phyloP scores from a whole-genome alignment of 192 early-diverging fungal genomes.

The Physocladia obscura region DNA sequence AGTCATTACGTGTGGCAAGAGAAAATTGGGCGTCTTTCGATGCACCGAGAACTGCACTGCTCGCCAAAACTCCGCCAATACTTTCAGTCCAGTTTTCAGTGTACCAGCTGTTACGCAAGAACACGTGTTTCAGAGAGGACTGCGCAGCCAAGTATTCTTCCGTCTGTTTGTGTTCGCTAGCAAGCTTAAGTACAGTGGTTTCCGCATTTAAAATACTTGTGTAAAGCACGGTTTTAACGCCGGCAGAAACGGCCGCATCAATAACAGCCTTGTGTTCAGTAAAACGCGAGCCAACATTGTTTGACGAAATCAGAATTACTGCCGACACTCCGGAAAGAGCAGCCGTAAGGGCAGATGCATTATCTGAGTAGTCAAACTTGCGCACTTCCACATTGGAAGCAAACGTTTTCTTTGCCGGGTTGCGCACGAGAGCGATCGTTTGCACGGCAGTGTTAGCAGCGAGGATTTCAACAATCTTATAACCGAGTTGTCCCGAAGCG shows the following conservation, averaged over 20 bases:
- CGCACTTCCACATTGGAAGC: not conserved
- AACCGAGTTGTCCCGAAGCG: not conserved
- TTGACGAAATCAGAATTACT: not conserved
- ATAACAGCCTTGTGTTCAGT: conserved; percentile 4
- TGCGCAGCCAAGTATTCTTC: not conserved
- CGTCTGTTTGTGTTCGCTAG: not conserved
- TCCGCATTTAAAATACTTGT: not conserved
- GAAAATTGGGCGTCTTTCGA: not conserved
- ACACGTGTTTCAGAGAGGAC: not conserved
- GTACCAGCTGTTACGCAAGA: not conserved
- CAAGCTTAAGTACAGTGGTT: not conserved
- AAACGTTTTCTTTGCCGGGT: not conserved
- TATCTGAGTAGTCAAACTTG: not conserved
- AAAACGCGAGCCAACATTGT: not conserved
- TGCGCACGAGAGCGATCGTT: conserved; percentile 1
- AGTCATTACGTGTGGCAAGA: not conserved
- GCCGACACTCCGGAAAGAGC: not conserved
- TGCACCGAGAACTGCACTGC: not conserved
- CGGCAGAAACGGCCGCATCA: not conserved
- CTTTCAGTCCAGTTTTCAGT: not conserved
- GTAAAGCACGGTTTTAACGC: not conserved
- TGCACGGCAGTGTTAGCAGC: not conserved
- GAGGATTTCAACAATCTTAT: not conserved
- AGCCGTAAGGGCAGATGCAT: not conserved
- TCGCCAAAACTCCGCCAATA: not conserved